Evolutionary conservation across 129 eudicot genomes (phyloP), one percentile per base, ranked within the genome.

Genomic region (Centella asiatica): DNA sequence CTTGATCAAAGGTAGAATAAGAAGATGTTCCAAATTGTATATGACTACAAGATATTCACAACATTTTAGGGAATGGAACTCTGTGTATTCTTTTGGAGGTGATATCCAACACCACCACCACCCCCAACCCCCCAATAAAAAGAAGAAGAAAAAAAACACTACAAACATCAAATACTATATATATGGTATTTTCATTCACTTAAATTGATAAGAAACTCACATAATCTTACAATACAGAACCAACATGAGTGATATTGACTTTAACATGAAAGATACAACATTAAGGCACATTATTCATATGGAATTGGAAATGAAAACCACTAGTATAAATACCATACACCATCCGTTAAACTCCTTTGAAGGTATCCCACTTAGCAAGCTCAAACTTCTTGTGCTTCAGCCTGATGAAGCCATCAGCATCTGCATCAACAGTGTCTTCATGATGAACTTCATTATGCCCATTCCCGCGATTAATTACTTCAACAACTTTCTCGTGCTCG

Each of bases 341-440:
- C 63, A 4, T 34, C 63, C 31, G 28, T 40, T 47, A 64, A 31
- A 17, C 51, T 17, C 8, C 8, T 54, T 57, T 80, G 32, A 59
- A 75, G 25, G 77, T 67, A 3, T 22, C 65, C 78, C 70, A 48
- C 64, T 60, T 75, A 64, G 32, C 36, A 31, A 40, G 22, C 57
- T 76, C 81, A 59, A 80, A 80, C 44, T 69, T 72, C 79, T 64
- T 80, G 62, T 71, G 81, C 54, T 56, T 80, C 69, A 27, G 39
- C 58, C 66, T 45, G 62, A 80, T 76, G 31, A 62, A 80, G 15
- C 69, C 81, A 51, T 72, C 73, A 20, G 81, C 78, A 40, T 63
- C 85, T 34, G 28, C 42, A 46, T 80, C 81, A 23, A 80, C 49
- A 25, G 33, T 64, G 1, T 64, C 69, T 37, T n/a, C n/a, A n/a